Evolutionary conservation across 306 rosid genomes (phyloP).

Genomic region (Rubus idaeus): DNA sequence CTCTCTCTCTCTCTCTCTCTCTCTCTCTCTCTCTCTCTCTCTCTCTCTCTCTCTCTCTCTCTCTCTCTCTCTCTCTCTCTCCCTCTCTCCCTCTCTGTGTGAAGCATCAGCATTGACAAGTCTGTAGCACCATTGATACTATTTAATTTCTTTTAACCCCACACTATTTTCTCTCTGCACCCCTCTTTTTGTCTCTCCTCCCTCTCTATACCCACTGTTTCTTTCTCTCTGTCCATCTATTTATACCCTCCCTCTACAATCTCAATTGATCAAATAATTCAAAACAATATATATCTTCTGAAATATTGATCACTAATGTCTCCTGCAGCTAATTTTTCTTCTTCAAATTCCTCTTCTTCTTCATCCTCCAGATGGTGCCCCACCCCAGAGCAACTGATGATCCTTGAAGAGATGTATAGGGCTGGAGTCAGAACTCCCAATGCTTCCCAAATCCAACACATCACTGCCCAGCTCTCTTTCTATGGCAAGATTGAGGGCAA

Average conservation of each 20-base stretch:
- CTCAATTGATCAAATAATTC: background rate
- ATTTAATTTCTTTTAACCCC: conserved; percentile 24
- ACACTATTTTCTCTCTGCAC: conserved; percentile 16
- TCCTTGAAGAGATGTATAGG: conserved; percentile 79
- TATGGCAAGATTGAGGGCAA: conserved; percentile 92
- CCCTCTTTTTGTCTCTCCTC: conserved; percentile 54
- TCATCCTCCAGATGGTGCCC: conserved; percentile 84
- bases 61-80: conserved; percentile 28
- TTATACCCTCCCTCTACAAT: conserved; percentile 30
- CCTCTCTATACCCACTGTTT: conserved; percentile 33
- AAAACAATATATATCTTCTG: background rate
- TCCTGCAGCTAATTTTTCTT: conserved; percentile 38
- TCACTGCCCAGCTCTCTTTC: conserved; percentile 76
- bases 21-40: too few relatives aligned
- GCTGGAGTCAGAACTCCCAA: conserved; percentile 80
- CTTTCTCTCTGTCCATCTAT: conserved; percentile 53
- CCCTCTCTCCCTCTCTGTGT: conserved; percentile 12
- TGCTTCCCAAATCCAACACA: conserved; percentile 85
- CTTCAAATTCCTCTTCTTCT: conserved; percentile 25
- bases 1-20: conserved; percentile 20
- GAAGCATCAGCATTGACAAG: conserved; percentile 29
- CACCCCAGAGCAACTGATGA: conserved; percentile 89
- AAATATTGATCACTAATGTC: conserved; percentile 36
- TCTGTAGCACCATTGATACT: conserved; percentile 38
- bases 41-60: conserved; percentile 23